phyloP scores from a whole-genome alignment of 305 asterid species.

The Nicotiana rustica region DNA sequence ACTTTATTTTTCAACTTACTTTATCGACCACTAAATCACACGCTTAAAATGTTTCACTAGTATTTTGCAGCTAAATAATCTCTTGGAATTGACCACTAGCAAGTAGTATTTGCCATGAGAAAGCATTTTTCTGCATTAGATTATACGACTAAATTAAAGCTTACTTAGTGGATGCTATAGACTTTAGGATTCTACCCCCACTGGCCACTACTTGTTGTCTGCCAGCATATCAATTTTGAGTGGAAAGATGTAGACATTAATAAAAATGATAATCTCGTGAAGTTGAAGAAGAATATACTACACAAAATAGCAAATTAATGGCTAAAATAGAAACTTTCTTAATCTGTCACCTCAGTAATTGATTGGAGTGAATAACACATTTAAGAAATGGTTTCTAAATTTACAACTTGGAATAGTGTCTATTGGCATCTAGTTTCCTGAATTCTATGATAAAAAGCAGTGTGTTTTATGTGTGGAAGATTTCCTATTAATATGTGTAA shows the following conservation, averaged over 20 bases:
- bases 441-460: too few species aligned
- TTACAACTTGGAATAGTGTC: neutral
- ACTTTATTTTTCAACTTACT: too few species aligned
- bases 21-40: too few species aligned
- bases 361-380: neutral
- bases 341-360: neutral
- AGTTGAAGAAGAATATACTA: too few species aligned
- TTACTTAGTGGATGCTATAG: neutral
- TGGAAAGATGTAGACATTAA: neutral
- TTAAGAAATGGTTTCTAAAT: constrained; percentile 1
- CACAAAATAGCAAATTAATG: too few species aligned
- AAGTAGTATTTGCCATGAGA: too few species aligned
- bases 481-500: too few species aligned
- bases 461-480: too few species aligned
- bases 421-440: neutral
- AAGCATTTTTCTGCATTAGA: neutral
- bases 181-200: neutral
- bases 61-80: neutral
- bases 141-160: neutral
- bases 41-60: too few species aligned
- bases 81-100: neutral
- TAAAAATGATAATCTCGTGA: too few species aligned
- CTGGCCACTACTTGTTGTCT: neutral
- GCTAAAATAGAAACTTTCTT: too few species aligned
- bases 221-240: constrained; percentile 4